A percentile compares a stretch with the other conserved stretches of the same genome.
These are phyloP conservation scores for Trichoderma sp. DNA, from an alignment of 2,329 filamentous ascomycete species.

Conservation along the genomic window DNA sequence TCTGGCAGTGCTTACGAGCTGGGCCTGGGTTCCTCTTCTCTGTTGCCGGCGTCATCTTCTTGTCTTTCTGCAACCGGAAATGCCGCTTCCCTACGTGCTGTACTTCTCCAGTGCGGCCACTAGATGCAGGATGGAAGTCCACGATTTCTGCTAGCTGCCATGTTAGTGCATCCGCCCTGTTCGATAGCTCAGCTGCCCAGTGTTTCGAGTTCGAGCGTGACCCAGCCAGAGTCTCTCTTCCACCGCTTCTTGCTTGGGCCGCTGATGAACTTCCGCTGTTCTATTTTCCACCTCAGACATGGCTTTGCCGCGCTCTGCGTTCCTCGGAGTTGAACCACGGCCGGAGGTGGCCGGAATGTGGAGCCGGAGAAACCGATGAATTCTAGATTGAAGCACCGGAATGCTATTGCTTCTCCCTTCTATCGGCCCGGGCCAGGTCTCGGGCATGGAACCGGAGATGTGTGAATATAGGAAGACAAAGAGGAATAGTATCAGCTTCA, in stretches of 20 bases:
- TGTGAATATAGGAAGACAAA: neutral
- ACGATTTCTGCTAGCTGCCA: constrained; percentile 20
- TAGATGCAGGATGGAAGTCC: constrained; percentile 18
- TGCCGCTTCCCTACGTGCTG: constrained; percentile 3
- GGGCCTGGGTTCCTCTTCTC: neutral
- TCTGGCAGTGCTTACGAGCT: constrained; percentile 20
- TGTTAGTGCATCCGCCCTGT: constrained; percentile 23
- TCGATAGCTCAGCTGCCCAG: constrained; percentile 28
- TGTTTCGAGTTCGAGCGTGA: constrained; percentile 24
- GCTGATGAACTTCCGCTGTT: constrained; percentile 8
- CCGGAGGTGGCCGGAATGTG: constrained; percentile 24
- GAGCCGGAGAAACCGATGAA: constrained; percentile 27
- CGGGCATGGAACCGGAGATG: neutral
- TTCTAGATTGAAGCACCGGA: constrained; percentile 8
- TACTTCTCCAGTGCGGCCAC: constrained; percentile 13
- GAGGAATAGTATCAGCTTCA: constrained; percentile 4
- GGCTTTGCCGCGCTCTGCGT: constrained; percentile 19
- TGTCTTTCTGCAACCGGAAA: constrained; percentile 5
- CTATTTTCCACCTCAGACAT: constrained; percentile 1
- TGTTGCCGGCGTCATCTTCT: constrained; percentile 3
- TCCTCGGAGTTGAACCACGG: constrained; percentile 19
- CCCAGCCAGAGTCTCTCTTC: constrained; percentile 8
- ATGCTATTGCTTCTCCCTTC: constrained; percentile 8
- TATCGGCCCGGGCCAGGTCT: constrained; percentile 7
- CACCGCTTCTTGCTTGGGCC: neutral